Base-by-base conservation (phyloP, 2,329 filamentous ascomycete genomes). In the Sporothrix sp. region DNA sequence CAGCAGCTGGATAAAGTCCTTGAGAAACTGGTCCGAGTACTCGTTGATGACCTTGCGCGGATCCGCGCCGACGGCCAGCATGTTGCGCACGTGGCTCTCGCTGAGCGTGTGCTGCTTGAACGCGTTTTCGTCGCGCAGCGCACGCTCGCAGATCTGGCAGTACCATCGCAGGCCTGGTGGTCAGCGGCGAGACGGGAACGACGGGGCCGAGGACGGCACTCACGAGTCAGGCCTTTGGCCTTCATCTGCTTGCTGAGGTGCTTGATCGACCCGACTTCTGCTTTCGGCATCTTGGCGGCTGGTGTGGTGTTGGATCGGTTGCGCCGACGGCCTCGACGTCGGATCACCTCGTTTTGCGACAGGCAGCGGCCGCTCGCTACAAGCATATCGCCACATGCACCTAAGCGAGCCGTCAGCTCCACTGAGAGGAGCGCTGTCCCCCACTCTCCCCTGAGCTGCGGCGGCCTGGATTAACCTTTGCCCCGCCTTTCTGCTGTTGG, bases 181-280 rank as follows among this genome's bases (percentile, higher is more conserved):
- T 14, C 7, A 81, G 36, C 38, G 25, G 25, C 5, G 48, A 30
- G 16, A 14, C n/a, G 33, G 18, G 14, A 18, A 27, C 8, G 16
- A 45, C 16, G 32, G 10, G 14, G 8, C 3, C 20, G 30, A 49
- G 13, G 13, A 35, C 3, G n/a, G 14, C 10, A 56, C 56, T n/a
- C 48, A 58, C 57, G 57, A 47, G 55, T 58, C 42, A 59, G 68
- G 50, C 82, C 82, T 65, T 87, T 85, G 56, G 81, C 78, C 69
- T 95, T 96, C 72, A 95, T 83, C 69, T 89, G 85, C 71, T 97
- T 97, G 68, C 79, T 81, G 54, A 97, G 77, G 65, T 87, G 79
- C 70, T 96, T 97, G n/a, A 84, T 88, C 51, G 84, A 87, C 56
- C 93, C 93, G 49, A 87, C 82, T 72, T 97, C 93, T 61, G 93